Evolutionary conservation across 768 basidiomycete genomes (phyloP).

Genomic region (Amanita inopinata): DNA sequence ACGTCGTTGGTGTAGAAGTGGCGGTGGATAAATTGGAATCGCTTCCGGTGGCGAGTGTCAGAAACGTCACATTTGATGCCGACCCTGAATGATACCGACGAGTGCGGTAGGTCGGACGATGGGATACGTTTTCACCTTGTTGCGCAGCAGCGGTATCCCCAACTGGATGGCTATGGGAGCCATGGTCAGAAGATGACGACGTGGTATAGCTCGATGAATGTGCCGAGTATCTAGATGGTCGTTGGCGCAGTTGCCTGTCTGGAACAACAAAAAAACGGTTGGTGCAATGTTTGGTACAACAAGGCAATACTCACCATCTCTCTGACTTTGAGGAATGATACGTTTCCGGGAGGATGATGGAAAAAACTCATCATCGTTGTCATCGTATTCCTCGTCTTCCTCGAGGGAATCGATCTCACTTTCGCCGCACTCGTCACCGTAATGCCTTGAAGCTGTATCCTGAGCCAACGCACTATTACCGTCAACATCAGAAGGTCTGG

Average conservation of each 20-base stretch:
- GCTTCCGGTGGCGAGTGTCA: conserved; percentile 7
- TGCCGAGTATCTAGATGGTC: conserved; percentile 15
- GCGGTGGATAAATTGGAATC: conserved; percentile 9
- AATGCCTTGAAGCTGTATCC: not conserved
- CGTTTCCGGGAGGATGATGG: conserved; percentile 7
- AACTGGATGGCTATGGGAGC: conserved; percentile 8
- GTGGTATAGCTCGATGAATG: conserved; percentile 7
- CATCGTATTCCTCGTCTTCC: conserved; percentile 15
- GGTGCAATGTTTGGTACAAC: conserved; percentile 11
- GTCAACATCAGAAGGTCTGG: conserved; percentile 4
- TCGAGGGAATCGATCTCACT: conserved; percentile 9
- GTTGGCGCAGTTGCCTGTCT: conserved; percentile 9
- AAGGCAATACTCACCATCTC: conserved; percentile 8
- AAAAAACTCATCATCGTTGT: conserved; percentile 17
- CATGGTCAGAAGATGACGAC: conserved; percentile 9
- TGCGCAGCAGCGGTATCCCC: not conserved
- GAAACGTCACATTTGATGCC: conserved; percentile 5
- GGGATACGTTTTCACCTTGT: not conserved
- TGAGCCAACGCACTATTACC: conserved; percentile 9
- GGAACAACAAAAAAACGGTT: conserved; percentile 9
- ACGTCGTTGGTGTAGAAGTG: conserved; percentile 8
- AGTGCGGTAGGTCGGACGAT: conserved; percentile 6
- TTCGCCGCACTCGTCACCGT: conserved; percentile 7
- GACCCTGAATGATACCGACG: conserved; percentile 9
- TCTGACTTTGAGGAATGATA: conserved; percentile 5